Conservation (phyloP, 805 yeast species). For the Kregervanrija fluxuum region DNA sequence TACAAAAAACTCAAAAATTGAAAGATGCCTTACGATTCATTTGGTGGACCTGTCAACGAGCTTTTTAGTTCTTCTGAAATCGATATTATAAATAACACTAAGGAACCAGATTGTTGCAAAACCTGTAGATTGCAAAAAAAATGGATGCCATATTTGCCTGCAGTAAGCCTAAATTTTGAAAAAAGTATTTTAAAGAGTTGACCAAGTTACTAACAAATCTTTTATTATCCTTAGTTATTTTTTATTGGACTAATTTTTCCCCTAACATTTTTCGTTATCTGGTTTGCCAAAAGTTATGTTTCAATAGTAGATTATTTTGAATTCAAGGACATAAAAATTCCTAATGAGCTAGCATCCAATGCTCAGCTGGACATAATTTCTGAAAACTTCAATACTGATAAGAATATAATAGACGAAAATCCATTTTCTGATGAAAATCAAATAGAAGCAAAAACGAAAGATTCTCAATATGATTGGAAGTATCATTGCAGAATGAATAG, state of each 20-base stretch:
- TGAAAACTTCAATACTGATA: background rate
- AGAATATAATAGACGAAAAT: background rate
- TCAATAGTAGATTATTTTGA: background rate
- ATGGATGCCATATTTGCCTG: conserved; percentile 1
- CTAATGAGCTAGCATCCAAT: background rate
- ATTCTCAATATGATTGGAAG: conserved; percentile 8
- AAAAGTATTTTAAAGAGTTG: background rate
- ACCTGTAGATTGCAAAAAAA: conserved; percentile 5
- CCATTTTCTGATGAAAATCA: conserved; percentile 2
- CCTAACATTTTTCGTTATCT: conserved; percentile 3
- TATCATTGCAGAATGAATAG: conserved; percentile 8
- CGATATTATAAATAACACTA: too few species aligned
- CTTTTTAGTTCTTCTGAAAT: too few species aligned
- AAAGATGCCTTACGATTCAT: too few species aligned
- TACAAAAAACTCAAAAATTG: too few species aligned
- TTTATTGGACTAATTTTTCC: conserved; percentile 8
- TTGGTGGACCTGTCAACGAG: too few species aligned
- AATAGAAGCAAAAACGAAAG: background rate
- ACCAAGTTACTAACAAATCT: background rate
- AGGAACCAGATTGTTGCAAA: background rate
- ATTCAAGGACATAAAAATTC: background rate
- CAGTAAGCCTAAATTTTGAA: conserved; percentile 2
- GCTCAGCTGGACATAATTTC: background rate
- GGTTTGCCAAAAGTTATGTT: conserved; percentile 2
- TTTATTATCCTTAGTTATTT: conserved; percentile 5